Evolutionary conservation across 1,284 basidiomycete species (phyloP).

Genomic region (Irpex sp.): DNA sequence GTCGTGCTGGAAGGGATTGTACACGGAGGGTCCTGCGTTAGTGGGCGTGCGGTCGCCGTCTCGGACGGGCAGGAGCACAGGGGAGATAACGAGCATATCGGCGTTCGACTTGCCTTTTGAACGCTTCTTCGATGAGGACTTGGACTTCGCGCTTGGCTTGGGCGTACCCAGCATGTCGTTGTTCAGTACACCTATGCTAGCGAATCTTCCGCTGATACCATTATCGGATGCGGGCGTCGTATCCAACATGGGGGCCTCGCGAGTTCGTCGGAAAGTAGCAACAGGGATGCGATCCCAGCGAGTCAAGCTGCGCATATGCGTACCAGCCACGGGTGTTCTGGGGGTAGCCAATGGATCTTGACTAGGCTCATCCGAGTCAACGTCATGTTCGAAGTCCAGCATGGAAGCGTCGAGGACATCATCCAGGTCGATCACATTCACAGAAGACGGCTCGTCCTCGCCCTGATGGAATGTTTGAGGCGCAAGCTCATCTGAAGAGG

Average conservation of each 20-base stretch:
- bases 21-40: constrained; percentile 13
- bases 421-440: constrained; percentile 66
- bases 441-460: constrained; percentile 28
- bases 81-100: constrained; percentile 41
- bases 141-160: constrained; percentile 22
- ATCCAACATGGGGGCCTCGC: constrained; percentile 40
- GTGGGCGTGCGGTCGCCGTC: constrained; percentile 56
- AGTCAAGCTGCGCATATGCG: constrained; percentile 37
- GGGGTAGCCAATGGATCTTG: constrained; percentile 13
- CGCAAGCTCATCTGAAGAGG: constrained; percentile 30
- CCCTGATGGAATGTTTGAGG: constrained; percentile 27
- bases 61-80: constrained; percentile 49
- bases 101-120: constrained; percentile 14
- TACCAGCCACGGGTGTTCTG: constrained; percentile 16
- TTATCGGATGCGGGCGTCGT: constrained; percentile 30
- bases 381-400: constrained; percentile 46
- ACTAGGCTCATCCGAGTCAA: constrained; percentile 15
- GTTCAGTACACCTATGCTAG: constrained; percentile 28
- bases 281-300: constrained; percentile 77
- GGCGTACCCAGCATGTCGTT: constrained; percentile 36
- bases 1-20: constrained; percentile 15
- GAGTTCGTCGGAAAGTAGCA: constrained; percentile 66
- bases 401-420: constrained; percentile 78
- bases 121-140: constrained; percentile 17
- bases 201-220: constrained; percentile 25